Conservation (phyloP, 371 early-diverging fungal genomes). For the Actinomortierella ambigua region DNA sequence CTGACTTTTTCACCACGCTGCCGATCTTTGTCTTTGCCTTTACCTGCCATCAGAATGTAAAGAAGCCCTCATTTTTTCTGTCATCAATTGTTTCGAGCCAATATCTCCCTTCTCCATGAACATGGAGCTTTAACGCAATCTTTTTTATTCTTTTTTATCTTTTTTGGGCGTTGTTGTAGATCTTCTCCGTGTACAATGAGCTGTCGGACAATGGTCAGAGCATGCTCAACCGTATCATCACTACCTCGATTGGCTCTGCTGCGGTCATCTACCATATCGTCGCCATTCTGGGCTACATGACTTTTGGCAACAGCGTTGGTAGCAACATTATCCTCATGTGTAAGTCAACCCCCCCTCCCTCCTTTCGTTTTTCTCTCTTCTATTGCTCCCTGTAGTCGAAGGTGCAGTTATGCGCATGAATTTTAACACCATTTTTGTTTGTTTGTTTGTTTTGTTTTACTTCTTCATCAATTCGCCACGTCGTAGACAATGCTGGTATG, state of each 20-base stretch:
- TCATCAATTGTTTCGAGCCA: neutral
- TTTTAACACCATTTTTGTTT: too few relatives aligned
- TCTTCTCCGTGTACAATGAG: conserved; percentile 95
- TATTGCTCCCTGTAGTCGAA: neutral
- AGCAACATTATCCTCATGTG: conserved; percentile 93
- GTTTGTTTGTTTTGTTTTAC: conserved; percentile 1
- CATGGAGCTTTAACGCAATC: neutral
- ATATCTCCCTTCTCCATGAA: neutral
- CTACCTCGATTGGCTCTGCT: conserved; percentile 80
- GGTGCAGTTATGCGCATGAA: conserved; percentile 2
- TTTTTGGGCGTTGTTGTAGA: conserved; percentile 47
- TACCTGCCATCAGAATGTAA: conserved; percentile 93
- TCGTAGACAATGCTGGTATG: conserved; percentile 65
- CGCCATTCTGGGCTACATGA: conserved; percentile 93
- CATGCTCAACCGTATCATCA: conserved; percentile 69
- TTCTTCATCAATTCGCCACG: neutral
- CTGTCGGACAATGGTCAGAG: conserved; percentile 77
- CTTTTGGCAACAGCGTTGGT: conserved; percentile 87
- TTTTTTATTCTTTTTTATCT: neutral
- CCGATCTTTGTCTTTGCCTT: conserved; percentile 99
- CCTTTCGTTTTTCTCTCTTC: too few relatives aligned
- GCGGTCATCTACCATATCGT: conserved; percentile 86
- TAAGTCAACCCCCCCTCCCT: conserved; percentile 40
- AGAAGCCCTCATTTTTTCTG: conserved; percentile 9
- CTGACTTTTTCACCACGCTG: conserved; percentile 78